Evolutionary conservation across 169 alveolate species (phyloP), one percentile per base, ranked within the genome.

Genomic region (Plasmodium billcollinsi): DNA sequence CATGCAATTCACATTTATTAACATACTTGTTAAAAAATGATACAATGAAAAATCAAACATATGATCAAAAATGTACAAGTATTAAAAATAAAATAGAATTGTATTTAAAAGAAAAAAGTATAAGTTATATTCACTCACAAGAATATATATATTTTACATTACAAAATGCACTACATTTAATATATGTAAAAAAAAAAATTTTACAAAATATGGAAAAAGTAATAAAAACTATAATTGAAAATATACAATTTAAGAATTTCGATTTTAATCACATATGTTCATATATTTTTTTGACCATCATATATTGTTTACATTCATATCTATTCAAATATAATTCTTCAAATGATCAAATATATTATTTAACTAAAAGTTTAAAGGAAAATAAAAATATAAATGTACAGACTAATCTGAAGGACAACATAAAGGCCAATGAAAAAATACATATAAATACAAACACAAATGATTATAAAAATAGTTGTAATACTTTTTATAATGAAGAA

Each of bases 161-260:
- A 14, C 65, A 69, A 24, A 69, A 70, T 83, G 91, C 85, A 63
- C 45, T 69, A 21, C 69, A 24, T 69, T 49, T 83, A 73, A 39
- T 83, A 83, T 69, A 73, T 26, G 58, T 72, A 4, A 83, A 83
- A 69, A 54, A 69, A 11, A 83, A 83, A 54, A 69, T 83, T 61
- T 45, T 83, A 69, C 69, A 24, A 56, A 83, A 83, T 83, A 69
- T 83, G 58, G 91, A 83, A 62, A 83, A 83, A 69, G 91, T 61
- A 73, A 70, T 83, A 12, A 83, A 83, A 83, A 83, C 74, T 49
- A 83, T 83, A 56, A 59, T 83, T 49, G 91, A 83, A 69, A 61
- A 83, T 69, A 83, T 83, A 5, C 75, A 20, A 67, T 69, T 83
- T 33, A 73, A 83, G 5, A 54, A 83, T 72, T 58, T 83, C 47